phyloP scores from a whole-genome alignment of 306 rosid genomes.

The Trifolium pratense region DNA sequence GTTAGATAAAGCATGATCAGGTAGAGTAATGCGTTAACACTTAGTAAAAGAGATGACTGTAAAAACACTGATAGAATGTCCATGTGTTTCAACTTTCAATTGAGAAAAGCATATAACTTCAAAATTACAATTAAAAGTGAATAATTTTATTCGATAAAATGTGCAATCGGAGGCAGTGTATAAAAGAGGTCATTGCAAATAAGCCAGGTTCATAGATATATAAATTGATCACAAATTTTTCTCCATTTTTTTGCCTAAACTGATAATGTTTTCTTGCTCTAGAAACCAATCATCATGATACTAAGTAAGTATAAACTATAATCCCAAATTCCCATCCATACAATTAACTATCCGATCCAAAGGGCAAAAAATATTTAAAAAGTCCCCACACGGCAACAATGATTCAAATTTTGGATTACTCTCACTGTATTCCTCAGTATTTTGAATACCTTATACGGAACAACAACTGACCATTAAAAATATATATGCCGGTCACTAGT shows the following conservation, averaged over 20 bases:
- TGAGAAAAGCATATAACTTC: constrained; percentile 10
- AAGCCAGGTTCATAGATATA: constrained; percentile 18
- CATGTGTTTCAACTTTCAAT: not conserved
- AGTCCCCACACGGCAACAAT: not conserved
- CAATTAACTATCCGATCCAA: not conserved
- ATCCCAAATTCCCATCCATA: constrained; percentile 13
- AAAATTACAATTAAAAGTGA: not conserved
- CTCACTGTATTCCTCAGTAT: constrained; percentile 8
- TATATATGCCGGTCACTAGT: not conserved
- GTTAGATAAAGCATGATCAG: constrained; percentile 35
- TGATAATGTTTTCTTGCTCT: not conserved
- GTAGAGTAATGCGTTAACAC: constrained; percentile 12
- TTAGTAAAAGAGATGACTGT: constrained; percentile 23
- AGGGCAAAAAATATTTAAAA: not conserved
- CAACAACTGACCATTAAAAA: constrained; percentile 12
- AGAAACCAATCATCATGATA: constrained; percentile 7
- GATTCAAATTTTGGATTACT: constrained; percentile 15
- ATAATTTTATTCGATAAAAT: not conserved
- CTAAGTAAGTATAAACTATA: not conserved
- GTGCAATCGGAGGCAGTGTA: not conserved
- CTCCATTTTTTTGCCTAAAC: not conserved
- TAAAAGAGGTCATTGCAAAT: constrained; percentile 19
- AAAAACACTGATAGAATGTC: constrained; percentile 11
- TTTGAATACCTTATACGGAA: not conserved
- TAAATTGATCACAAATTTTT: not conserved